Conservation (phyloP, 768 basidiomycete species). For the Boletus subparvulus region DNA sequence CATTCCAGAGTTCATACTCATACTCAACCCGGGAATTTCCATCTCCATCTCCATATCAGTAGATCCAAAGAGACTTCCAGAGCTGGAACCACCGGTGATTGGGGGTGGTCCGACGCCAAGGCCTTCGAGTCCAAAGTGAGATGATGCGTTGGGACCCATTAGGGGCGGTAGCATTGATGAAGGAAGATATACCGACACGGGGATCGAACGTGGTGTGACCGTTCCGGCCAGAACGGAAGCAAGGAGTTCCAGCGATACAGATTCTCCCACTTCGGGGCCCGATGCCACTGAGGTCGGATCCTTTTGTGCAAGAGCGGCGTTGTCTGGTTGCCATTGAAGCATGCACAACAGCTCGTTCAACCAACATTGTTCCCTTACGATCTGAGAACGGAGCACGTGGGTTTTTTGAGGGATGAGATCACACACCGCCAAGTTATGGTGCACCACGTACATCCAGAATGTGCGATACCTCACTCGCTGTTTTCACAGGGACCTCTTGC, state of each 20-base stretch:
- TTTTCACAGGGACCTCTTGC: slow-evolving; percentile 68
- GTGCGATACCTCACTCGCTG: slow-evolving; percentile 71
- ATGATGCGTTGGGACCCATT: slow-evolving; percentile 7
- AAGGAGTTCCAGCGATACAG: slow-evolving; percentile 55
- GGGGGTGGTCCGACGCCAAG: slow-evolving; percentile 28
- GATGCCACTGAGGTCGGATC: neutral
- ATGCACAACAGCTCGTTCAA: slow-evolving; percentile 67
- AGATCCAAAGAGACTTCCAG: slow-evolving; percentile 31
- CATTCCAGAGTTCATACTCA: slow-evolving; percentile 34
- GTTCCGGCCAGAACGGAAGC: slow-evolving; percentile 64
- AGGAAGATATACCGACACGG: slow-evolving; percentile 69
- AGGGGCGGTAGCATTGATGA: slow-evolving; percentile 31
- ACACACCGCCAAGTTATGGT: neutral
- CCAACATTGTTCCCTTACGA: slow-evolving; percentile 85
- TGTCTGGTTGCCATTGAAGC: slow-evolving; percentile 62
- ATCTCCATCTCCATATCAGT: slow-evolving; percentile 36
- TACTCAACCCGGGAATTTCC: slow-evolving; percentile 36
- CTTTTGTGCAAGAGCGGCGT: slow-evolving; percentile 1
- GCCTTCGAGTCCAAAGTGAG: slow-evolving; percentile 30
- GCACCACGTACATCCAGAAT: slow-evolving; percentile 61
- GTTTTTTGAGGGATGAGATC: neutral
- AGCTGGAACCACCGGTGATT: slow-evolving; percentile 22
- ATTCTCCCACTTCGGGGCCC: slow-evolving; percentile 30
- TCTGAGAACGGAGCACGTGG: neutral
- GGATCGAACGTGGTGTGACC: slow-evolving; percentile 43